Conservation (phyloP, 176 grass and related monocot species). For the Metroxylon sagu region DNA sequence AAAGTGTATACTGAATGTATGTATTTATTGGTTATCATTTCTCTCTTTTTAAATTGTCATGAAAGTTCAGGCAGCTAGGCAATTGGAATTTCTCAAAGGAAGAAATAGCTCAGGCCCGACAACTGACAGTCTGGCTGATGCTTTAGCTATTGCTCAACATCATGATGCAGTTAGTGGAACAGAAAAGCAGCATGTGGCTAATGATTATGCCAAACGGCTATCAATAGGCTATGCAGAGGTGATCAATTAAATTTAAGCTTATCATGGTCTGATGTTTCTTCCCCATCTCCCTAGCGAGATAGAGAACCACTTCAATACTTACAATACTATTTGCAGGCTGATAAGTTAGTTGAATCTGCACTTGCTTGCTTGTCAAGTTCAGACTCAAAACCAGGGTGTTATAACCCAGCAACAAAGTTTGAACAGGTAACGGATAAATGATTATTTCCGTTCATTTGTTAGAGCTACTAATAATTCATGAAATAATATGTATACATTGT, state of each 20-base stretch:
- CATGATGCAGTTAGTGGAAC: slow-evolving; percentile 97
- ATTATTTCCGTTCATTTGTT: no score
- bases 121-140: slow-evolving; percentile 72
- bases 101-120: slow-evolving; percentile 36
- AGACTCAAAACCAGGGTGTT: slow-evolving; percentile 37
- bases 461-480: no score
- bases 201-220: slow-evolving; percentile 97
- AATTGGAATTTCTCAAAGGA: slow-evolving; percentile 77
- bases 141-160: slow-evolving; percentile 78
- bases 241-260: neutral
- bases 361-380: slow-evolving; percentile 75
- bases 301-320: neutral
- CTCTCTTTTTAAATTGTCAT: neutral
- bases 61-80: slow-evolving; percentile 59
- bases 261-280: no score
- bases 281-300: neutral
- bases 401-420: slow-evolving; percentile 50
- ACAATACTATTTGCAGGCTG: slow-evolving; percentile 40
- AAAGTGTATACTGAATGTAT: neutral
- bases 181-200: slow-evolving; percentile 93
- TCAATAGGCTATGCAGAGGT: slow-evolving; percentile 86
- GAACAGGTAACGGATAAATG: slow-evolving; percentile 35
- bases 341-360: slow-evolving; percentile 65
- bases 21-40: neutral
- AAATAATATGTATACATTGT: no score